Base-by-base conservation (phyloP, 495 filamentous ascomycete genomes). In the Penicillium silybi region DNA sequence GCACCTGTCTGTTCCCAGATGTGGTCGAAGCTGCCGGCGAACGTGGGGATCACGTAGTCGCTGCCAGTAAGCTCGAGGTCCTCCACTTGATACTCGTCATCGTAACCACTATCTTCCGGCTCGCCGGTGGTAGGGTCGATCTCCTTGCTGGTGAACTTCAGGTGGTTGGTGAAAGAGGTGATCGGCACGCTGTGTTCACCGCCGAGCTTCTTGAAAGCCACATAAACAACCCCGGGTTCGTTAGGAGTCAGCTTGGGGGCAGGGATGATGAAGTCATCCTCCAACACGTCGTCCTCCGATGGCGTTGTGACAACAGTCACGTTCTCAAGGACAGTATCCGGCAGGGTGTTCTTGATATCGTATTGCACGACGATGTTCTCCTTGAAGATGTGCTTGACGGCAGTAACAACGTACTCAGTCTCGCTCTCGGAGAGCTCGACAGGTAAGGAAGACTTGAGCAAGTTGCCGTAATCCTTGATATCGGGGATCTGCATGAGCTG, bases 101-200 rank as follows among this genome's bases (percentile, higher is more conserved):
- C 92, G 60, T 97, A 97, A 32, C 95, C 93, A 39, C 67, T 77
- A 13, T 96, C 90, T 63, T 98, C 95, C 1, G 95, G 89, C 67
- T 97, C 90, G 56, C 85, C 83, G 19, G 90, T 96, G n/a, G 86
- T 86, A 4, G 93, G 93, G 59, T 98, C 93, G 45, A 98, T 95
- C 70, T 98, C 93, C 68, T 96, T 96, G 75, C 86, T 92, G 19
- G 91, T 97, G 65, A 98, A 98, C 70, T 95, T 97, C 47, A 98
- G 83, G 43, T 88, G 78, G 70, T 97, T 98, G 44, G 88, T 91
- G 69, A 98, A 96, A 19, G 83, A 87, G 48, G 84, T 80, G 13
- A 85, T 79, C 2, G 89, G 81, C 59, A 93, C 85, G 23, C 69
- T 69, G 43, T 77, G 74, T 55, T 87, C 87, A 52, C 85, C 89